Evolutionary conservation across 345 rosid species (phyloP).

Genomic region (Carallia pectinifolia): DNA sequence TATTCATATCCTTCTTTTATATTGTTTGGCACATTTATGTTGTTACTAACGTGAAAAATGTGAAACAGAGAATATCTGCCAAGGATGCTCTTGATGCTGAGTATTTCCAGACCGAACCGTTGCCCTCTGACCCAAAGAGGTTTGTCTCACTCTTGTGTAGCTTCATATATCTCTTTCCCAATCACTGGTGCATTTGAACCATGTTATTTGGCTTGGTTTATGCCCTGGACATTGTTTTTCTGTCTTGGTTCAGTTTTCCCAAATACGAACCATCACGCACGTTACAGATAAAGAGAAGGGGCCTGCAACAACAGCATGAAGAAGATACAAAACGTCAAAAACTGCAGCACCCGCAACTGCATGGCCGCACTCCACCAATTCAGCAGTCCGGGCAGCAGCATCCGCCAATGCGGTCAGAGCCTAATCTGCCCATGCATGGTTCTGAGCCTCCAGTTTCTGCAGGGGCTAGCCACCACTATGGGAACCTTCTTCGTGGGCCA

Average conservation of each 20-base stretch:
- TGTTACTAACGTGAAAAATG: neutral
- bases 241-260: conserved; percentile 52
- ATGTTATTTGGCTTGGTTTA: neutral
- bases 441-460: conserved; percentile 69
- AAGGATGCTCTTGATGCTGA: conserved; percentile 96
- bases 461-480: conserved; percentile 69
- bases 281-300: conserved; percentile 88
- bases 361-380: conserved; percentile 65
- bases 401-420: conserved; percentile 50
- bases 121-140: conserved; percentile 98
- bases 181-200: neutral
- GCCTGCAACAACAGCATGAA: conserved; percentile 85
- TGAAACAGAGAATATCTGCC: conserved; percentile 74
- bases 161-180: neutral
- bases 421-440: conserved; percentile 49
- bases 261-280: conserved; percentile 92
- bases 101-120: conserved; percentile 91
- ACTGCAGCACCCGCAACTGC: conserved; percentile 77
- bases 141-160: conserved; percentile 16
- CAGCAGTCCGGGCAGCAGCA: conserved; percentile 84
- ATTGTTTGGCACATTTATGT: neutral
- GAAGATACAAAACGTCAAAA: conserved; percentile 85
- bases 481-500: conserved; percentile 28
- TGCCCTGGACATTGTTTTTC: conserved; percentile 2
- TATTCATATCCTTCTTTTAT: neutral